Percentiles rank a stretch among this genome's conserved stretches.
phyloP scores from a whole-genome alignment of 306 rosid genomes.

The Acacia melanoxylon region DNA sequence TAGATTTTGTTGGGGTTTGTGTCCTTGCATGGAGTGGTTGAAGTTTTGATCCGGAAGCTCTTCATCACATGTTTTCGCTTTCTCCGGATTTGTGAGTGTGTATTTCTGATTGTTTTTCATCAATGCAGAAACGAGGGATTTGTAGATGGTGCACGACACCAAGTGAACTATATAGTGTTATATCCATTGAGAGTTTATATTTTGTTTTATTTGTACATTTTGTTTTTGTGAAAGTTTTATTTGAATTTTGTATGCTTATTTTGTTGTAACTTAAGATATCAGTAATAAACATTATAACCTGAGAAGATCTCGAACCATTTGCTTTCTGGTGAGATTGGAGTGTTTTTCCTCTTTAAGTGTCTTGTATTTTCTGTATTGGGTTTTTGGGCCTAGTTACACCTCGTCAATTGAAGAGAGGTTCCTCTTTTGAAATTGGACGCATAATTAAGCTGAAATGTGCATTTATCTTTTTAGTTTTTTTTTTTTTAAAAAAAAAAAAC shows the following conservation, averaged over 20 bases:
- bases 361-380: background rate
- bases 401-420: background rate
- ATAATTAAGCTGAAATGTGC: background rate
- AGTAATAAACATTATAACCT: background rate
- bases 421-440: background rate
- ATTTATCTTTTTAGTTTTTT: background rate
- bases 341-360: background rate
- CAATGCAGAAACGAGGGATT: conserved; percentile 15
- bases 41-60: conserved; percentile 48
- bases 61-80: conserved; percentile 6
- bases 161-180: background rate
- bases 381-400: background rate
- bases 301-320: background rate
- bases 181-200: background rate
- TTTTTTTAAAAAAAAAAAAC: too few species aligned
- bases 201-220: background rate
- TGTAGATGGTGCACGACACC: conserved; percentile 15
- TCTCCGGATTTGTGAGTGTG: conserved; percentile 3
- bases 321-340: background rate
- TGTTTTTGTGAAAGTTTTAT: background rate
- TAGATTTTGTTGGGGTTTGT: conserved; percentile 88
- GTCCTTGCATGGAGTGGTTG: conserved; percentile 97
- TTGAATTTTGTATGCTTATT: background rate
- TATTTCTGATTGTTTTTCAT: conserved; percentile 6
- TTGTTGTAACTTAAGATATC: background rate